These are phyloP conservation scores for Pyrus betulifolia DNA, from an alignment of 306 rosid genomes.

Conservation along the genomic window DNA sequence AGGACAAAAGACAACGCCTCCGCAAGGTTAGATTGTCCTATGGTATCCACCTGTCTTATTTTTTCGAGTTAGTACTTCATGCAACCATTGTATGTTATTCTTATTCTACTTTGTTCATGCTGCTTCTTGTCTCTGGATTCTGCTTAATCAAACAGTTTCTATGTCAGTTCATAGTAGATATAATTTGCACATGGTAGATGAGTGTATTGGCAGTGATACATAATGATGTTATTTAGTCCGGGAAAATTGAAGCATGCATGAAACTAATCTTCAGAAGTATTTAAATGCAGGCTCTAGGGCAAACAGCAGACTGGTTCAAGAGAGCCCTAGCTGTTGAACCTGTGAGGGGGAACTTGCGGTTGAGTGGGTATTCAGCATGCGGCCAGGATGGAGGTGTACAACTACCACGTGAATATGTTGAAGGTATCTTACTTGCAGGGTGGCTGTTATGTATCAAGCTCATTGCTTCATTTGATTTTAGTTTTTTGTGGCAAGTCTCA, in stretches of 20 bases:
- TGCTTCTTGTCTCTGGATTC: neutral
- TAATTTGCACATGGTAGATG: neutral
- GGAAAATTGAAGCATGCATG: neutral
- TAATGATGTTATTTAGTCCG: neutral
- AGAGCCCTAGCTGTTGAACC: conserved; percentile 93
- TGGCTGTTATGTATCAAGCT: conserved; percentile 1
- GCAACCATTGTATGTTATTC: neutral
- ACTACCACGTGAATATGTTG: conserved; percentile 85
- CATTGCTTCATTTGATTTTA: neutral
- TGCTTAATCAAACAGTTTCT: neutral
- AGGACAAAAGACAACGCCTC: conserved; percentile 77
- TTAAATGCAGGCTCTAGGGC: conserved; percentile 74
- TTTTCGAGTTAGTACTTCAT: neutral
- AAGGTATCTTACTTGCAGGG: conserved; percentile 43
- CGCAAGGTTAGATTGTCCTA: conserved; percentile 50
- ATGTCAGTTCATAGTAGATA: neutral
- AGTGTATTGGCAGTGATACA: neutral
- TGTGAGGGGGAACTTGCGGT: conserved; percentile 83
- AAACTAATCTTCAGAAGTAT: conserved; percentile 21
- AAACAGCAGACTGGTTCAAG: conserved; percentile 93
- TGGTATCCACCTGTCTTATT: conserved; percentile 6
- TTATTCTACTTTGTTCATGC: neutral
- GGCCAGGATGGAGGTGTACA: conserved; percentile 99
- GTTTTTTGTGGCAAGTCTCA: neutral
- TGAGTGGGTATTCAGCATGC: conserved; percentile 98